Conservation (phyloP, 306 rosid species). For the Benincasa hispida region DNA sequence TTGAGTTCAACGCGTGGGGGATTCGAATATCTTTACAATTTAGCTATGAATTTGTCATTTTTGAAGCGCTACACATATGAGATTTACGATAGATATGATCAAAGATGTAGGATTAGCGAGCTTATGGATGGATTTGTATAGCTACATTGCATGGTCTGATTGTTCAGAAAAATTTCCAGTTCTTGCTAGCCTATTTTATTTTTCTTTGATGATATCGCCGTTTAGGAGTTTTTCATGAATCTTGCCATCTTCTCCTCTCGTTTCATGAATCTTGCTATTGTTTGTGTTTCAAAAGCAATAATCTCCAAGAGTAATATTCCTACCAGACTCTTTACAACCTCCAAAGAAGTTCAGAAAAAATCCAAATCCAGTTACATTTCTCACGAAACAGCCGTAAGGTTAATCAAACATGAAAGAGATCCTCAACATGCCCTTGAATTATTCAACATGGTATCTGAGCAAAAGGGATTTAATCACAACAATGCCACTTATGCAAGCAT, state of each 20-base stretch:
- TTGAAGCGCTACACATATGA: neutral
- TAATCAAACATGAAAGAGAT: slow-evolving; percentile 68
- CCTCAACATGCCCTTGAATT: slow-evolving; percentile 68
- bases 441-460: slow-evolving; percentile 60
- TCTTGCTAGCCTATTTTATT: neutral
- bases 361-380: slow-evolving; percentile 37
- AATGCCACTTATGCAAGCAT: slow-evolving; percentile 52
- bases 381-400: slow-evolving; percentile 43
- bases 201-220: slow-evolving; percentile 10
- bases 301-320: slow-evolving; percentile 33
- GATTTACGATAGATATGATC: neutral
- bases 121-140: neutral
- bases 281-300: slow-evolving; percentile 29
- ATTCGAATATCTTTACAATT: neutral
- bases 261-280: slow-evolving; percentile 62
- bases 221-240: slow-evolving; percentile 26
- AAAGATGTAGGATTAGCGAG: neutral
- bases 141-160: neutral
- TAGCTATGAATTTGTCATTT: neutral
- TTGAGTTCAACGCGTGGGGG: neutral
- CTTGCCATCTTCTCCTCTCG: slow-evolving; percentile 14
- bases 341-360: slow-evolving; percentile 25
- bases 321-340: slow-evolving; percentile 9
- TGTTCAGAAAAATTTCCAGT: neutral
- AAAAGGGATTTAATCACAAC: slow-evolving; percentile 69